Percentiles rank a stretch among this genome's conserved stretches.
phyloP scores from a whole-genome alignment of 2,329 filamentous ascomycete genomes.

The Seiridium cupressi region DNA sequence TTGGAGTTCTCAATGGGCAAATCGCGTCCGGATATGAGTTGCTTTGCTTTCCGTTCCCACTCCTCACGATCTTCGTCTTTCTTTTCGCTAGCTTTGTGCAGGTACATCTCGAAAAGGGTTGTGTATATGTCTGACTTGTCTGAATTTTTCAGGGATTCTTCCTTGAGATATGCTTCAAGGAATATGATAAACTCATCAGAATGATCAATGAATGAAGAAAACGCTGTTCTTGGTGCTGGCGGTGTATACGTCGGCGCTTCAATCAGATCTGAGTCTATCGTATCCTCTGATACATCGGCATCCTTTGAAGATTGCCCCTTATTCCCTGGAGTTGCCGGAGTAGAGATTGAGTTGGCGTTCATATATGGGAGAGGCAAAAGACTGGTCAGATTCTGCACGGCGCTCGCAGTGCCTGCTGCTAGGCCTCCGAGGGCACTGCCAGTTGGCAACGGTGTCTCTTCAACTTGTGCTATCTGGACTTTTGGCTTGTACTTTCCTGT shows the following conservation, averaged over 20 bases:
- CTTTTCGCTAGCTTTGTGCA: slow-evolving; percentile 80
- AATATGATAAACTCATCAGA: slow-evolving; percentile 89
- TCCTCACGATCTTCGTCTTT: slow-evolving; percentile 65
- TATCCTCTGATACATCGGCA: slow-evolving; percentile 35
- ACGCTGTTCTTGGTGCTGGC: slow-evolving; percentile 83
- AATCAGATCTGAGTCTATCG: slow-evolving; percentile 46
- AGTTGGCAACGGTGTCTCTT: slow-evolving; percentile 33
- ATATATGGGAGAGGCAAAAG: slow-evolving; percentile 85
- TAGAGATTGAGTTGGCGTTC: slow-evolving; percentile 58
- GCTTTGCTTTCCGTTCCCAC: slow-evolving; percentile 91
- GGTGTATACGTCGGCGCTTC: slow-evolving; percentile 64
- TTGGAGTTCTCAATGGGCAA: slow-evolving; percentile 92
- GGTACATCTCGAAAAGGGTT: slow-evolving; percentile 96
- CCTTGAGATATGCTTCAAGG: slow-evolving; percentile 80
- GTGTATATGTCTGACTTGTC: slow-evolving; percentile 88
- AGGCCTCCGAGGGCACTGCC: slow-evolving; percentile 35
- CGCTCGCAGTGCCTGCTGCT: slow-evolving; percentile 63
- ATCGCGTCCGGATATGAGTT: slow-evolving; percentile 77
- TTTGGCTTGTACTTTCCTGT: slow-evolving; percentile 79
- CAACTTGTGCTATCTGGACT: slow-evolving; percentile 48
- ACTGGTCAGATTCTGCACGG: slow-evolving; percentile 82
- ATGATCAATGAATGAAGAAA: slow-evolving; percentile 95
- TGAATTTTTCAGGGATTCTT: slow-evolving; percentile 66
- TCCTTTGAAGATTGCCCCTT: slow-evolving; percentile 53
- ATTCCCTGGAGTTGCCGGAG: slow-evolving; percentile 50